Base-by-base conservation (phyloP, 306 rosid genomes). In the Lablab purpureus region DNA sequence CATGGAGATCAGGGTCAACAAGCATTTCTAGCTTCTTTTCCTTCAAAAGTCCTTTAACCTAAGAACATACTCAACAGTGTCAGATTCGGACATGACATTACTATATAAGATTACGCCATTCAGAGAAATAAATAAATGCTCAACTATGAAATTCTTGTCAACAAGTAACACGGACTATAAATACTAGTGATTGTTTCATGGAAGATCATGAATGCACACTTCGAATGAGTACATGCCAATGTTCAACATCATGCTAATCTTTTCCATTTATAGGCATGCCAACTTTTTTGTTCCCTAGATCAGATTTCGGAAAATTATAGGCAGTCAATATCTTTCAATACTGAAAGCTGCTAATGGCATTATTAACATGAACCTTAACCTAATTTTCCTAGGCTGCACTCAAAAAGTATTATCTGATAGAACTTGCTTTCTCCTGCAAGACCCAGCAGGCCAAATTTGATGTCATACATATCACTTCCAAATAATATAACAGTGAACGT, bases 1-100 rank as follows among this genome's bases (percentile, higher is more conserved):
- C 88, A 17, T 93, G 91, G 37, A 95, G 98, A 85, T 95, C 99
- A 45, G 97, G 94, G 86, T 95, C 99, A 17, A 95, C 98, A 78
- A 91, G 83, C 98, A 88, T 91, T 80, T 93, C 94, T 45, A 95
- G 74, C 82, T 93, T 91, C 79, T 89, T 93, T 89, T 95, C 98
- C 82, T 93, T 95, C 80, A 93, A 74, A 10, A 95, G 89, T 54
- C 99, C 94, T 91, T 95, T 91, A 25, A 95, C 99, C 99, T 95
- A 78, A 34, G 11, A 89, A 89, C 18, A 72, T 37, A 78, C 10
- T 69, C 51, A 72, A 67, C 13, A 23, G 14, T 25, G 60, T 83
- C 21, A 85, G 82, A 79, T 58, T 40, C 46, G 27, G 34, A 78
- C 9, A 28, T 65, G 14, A 34, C 1, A 64, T 32, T 40, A 72